These are phyloP conservation scores for Paecilomyces sp. DNA, from an alignment of 2,329 filamentous ascomycete species.

Conservation along the genomic window DNA sequence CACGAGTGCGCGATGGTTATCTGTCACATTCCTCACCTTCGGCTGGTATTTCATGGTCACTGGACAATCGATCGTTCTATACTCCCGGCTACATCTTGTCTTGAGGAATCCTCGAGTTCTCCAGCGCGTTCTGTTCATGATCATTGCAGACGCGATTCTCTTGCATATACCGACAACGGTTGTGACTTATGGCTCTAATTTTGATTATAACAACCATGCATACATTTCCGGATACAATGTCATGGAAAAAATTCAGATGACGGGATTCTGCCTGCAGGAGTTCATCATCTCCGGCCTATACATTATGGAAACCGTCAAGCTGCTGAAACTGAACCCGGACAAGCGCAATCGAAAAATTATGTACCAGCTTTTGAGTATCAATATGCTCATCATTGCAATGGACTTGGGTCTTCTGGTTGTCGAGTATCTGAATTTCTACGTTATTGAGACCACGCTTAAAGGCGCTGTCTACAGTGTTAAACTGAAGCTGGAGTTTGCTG, in stretches of 20 bases:
- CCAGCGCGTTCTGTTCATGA: slow-evolving; percentile 38
- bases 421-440: slow-evolving; percentile 38
- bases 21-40: slow-evolving; percentile 36
- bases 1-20: slow-evolving; percentile 27
- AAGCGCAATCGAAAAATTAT: slow-evolving; percentile 38
- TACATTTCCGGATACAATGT: slow-evolving; percentile 35
- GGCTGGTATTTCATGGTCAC: slow-evolving; percentile 45
- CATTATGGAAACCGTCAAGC: slow-evolving; percentile 47
- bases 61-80: slow-evolving; percentile 43
- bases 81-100: slow-evolving; percentile 44
- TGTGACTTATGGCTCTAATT: slow-evolving; percentile 38
- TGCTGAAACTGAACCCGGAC: slow-evolving; percentile 41
- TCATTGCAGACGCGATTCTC: slow-evolving; percentile 36
- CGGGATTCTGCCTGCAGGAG: slow-evolving; percentile 51
- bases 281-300: slow-evolving; percentile 48
- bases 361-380: slow-evolving; percentile 44
- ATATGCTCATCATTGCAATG: slow-evolving; percentile 41
- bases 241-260: slow-evolving; percentile 51
- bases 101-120: slow-evolving; percentile 32
- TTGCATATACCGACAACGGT: slow-evolving; percentile 41
- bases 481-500: slow-evolving; percentile 44
- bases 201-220: slow-evolving; percentile 10
- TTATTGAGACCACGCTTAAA: slow-evolving; percentile 42
- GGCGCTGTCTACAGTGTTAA: slow-evolving; percentile 43
- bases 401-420: slow-evolving; percentile 37